phyloP scores from a whole-genome alignment of 1,139 yeast species.

The Blastobotrys malaysiensis region DNA sequence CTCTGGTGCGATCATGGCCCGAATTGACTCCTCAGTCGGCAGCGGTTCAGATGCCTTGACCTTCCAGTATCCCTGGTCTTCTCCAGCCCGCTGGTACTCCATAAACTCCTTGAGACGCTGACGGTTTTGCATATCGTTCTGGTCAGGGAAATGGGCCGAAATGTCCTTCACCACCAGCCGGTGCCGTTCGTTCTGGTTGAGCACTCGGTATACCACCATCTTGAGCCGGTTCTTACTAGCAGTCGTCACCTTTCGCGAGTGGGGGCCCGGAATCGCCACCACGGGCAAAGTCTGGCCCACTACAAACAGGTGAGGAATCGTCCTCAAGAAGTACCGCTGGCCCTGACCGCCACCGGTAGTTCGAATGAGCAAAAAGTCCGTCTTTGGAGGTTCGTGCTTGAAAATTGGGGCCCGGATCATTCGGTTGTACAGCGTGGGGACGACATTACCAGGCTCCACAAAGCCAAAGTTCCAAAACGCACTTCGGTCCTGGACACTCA shows the following conservation, averaged over 20 bases:
- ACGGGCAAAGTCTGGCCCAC: slow-evolving; percentile 95
- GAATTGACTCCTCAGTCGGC: slow-evolving; percentile 71
- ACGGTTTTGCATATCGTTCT: slow-evolving; percentile 94
- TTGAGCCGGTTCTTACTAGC: slow-evolving; percentile 85
- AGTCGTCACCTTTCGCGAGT: slow-evolving; percentile 91
- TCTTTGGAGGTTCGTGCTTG: slow-evolving; percentile 68
- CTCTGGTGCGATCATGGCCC: slow-evolving; percentile 89
- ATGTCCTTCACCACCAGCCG: slow-evolving; percentile 84
- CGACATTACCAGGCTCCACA: slow-evolving; percentile 90
- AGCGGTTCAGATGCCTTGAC: slow-evolving; percentile 66
- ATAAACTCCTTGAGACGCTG: slow-evolving; percentile 94
- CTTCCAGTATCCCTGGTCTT: slow-evolving; percentile 95
- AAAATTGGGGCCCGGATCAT: slow-evolving; percentile 91
- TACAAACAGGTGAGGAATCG: slow-evolving; percentile 66
- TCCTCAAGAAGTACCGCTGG: slow-evolving; percentile 56
- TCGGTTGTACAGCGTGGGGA: slow-evolving; percentile 88
- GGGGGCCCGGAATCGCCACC: slow-evolving; percentile 95
- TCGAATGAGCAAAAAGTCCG: slow-evolving; percentile 78
- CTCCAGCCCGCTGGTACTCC: slow-evolving; percentile 95
- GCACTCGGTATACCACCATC: slow-evolving; percentile 87
- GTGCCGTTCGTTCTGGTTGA: slow-evolving; percentile 69
- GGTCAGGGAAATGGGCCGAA: slow-evolving; percentile 91
- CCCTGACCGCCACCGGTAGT: slow-evolving; percentile 63
- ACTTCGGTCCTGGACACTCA: slow-evolving; percentile 91
- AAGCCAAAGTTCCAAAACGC: slow-evolving; percentile 99